Conservation (phyloP, 1,284 basidiomycete genomes). For the Wallemia ichthyophaga region DNA sequence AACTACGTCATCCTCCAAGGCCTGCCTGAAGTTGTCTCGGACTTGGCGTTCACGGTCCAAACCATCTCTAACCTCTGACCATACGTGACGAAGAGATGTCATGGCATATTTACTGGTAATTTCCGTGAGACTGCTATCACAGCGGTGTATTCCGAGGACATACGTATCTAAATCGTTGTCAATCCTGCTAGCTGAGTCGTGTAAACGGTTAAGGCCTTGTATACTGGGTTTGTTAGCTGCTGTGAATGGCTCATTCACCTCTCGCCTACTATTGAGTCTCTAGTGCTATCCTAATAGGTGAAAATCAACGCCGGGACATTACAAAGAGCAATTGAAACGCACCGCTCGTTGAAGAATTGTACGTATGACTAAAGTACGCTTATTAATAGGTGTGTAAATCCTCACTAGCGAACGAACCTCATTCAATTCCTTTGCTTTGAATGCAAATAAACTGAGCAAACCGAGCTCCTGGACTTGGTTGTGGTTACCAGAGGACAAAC, state of each 20-base stretch:
- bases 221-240: background rate
- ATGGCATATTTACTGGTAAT: background rate
- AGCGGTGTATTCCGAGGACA: background rate
- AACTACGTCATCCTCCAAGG: background rate
- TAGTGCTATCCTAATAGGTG: background rate
- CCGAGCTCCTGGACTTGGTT: background rate
- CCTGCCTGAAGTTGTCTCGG: background rate
- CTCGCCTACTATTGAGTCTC: background rate
- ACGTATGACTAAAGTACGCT: background rate
- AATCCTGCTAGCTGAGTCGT: background rate
- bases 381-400: background rate
- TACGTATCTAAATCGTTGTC: background rate
- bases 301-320: background rate
- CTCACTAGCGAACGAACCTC: background rate
- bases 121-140: background rate
- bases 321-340: background rate
- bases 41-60: background rate
- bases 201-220: background rate
- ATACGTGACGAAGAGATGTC: background rate
- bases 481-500: background rate
- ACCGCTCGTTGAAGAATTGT: slow-evolving; percentile 1
- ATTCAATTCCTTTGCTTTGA: background rate
- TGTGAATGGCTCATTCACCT: background rate
- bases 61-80: background rate
- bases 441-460: background rate